These are phyloP conservation scores for Lepidopterella palustris DNA, from an alignment of 495 filamentous ascomycete species.

Conservation along the genomic window DNA sequence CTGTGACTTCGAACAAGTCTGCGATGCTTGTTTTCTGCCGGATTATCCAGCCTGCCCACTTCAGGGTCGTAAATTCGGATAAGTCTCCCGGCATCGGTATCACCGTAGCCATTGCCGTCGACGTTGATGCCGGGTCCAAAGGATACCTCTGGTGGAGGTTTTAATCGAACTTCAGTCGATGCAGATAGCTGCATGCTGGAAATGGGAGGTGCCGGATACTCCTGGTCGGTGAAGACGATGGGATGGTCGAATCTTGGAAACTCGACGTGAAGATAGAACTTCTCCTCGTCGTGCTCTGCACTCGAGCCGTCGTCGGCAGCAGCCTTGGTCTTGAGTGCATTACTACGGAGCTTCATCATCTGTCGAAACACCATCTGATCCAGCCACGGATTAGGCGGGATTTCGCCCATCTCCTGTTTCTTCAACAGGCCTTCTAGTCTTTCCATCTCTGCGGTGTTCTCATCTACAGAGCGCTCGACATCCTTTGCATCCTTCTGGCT, in stretches of 20 bases:
- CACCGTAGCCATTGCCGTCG: constrained; percentile 46
- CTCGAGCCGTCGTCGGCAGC: constrained; percentile 29
- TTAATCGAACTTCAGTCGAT: constrained; percentile 59
- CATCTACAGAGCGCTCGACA: constrained; percentile 40
- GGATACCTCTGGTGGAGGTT: constrained; percentile 74
- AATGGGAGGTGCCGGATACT: constrained; percentile 78
- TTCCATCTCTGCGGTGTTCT: constrained; percentile 65
- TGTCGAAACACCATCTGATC: constrained; percentile 87
- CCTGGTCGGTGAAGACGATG: constrained; percentile 87
- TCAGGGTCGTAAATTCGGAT: constrained; percentile 92
- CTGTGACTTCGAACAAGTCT: constrained; percentile 84
- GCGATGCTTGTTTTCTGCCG: constrained; percentile 91
- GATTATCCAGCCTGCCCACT: constrained; percentile 79
- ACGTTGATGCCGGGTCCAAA: constrained; percentile 77
- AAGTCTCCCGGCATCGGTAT: constrained; percentile 50
- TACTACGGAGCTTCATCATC: constrained; percentile 54
- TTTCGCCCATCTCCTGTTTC: constrained; percentile 96
- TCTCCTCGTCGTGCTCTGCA: constrained; percentile 48
- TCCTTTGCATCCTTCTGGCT: constrained; percentile 44
- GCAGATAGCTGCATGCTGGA: constrained; percentile 56
- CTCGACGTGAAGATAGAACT: constrained; percentile 77
- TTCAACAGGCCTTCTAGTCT: constrained; percentile 84
- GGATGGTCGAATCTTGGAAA: constrained; percentile 94
- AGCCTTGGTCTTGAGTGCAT: constrained; percentile 22
- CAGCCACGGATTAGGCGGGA: constrained; percentile 87